phyloP scores from a whole-genome alignment of 2,329 filamentous ascomycete species.

The Colletotrichum melonis region DNA sequence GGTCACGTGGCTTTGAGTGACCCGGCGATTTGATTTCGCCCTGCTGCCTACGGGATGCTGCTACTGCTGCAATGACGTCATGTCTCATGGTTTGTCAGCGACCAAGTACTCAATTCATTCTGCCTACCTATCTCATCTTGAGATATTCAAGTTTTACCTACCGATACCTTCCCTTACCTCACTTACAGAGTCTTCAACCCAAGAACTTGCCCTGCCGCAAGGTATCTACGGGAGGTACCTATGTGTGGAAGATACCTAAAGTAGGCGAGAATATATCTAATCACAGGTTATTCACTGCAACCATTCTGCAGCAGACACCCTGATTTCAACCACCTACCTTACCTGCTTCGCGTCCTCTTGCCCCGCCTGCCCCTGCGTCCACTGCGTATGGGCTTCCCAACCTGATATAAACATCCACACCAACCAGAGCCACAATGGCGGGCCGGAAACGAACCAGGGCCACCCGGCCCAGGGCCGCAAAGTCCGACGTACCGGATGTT shows the following conservation, averaged over 20 bases:
- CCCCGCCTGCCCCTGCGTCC: not conserved
- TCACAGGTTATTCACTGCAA: not conserved
- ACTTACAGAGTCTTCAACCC: no score
- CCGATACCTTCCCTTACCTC: no score
- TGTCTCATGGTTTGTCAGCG: constrained; percentile 3
- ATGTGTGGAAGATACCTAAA: not conserved
- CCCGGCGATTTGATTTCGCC: no score
- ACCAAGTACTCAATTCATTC: not conserved
- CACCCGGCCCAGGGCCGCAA: constrained; percentile 39
- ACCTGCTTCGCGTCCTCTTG: not conserved
- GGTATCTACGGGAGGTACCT: no score
- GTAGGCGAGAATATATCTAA: not conserved
- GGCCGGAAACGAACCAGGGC: constrained; percentile 40
- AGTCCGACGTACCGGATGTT: constrained; percentile 48
- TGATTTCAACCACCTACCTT: not conserved
- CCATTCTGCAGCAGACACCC: not conserved
- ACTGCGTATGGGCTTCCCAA: not conserved
- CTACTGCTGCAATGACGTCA: constrained; percentile 16
- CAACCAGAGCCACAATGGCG: constrained; percentile 35
- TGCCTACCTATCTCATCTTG: not conserved
- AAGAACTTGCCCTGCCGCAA: no score
- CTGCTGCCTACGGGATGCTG: not conserved
- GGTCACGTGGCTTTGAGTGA: no score
- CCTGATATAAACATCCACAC: not conserved
- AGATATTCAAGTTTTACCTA: no score